phyloP scores from a whole-genome alignment of 305 asterid genomes.

The Fraxinus xanthoxyloides region DNA sequence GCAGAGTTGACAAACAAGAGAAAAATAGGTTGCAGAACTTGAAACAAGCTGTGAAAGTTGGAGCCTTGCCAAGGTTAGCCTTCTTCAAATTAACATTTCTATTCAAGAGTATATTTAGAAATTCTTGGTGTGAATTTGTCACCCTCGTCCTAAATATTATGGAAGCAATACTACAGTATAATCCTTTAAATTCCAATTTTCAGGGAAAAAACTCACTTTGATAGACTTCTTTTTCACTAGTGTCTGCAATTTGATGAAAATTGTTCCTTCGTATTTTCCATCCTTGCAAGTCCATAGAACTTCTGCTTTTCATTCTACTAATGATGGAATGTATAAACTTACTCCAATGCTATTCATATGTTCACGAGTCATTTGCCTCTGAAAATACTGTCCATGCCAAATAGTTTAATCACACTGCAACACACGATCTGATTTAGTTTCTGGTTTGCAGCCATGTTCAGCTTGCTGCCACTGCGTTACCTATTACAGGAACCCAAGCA shows the following conservation, averaged over 20 bases:
- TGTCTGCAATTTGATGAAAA: neutral
- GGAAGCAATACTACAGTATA: neutral
- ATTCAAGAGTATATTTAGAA: neutral
- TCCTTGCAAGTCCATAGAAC: neutral
- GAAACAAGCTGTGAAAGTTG: constrained; percentile 80
- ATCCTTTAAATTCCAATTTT: neutral
- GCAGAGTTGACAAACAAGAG: constrained; percentile 81
- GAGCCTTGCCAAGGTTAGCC: constrained; percentile 83
- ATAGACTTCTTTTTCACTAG: constrained; percentile 2
- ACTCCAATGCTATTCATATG: neutral
- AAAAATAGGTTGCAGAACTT: constrained; percentile 67
- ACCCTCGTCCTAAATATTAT: neutral
- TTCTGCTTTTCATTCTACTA: neutral
- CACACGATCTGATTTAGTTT: constrained; percentile 13
- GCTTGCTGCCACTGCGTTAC: constrained; percentile 87
- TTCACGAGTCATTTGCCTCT: neutral
- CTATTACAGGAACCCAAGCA: constrained; percentile 75
- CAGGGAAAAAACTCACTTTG: neutral
- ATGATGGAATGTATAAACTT: neutral
- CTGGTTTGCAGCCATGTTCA: constrained; percentile 73
- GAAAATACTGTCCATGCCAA: neutral
- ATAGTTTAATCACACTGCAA: constrained; percentile 10
- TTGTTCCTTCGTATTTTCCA: neutral
- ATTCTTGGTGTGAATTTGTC: neutral
- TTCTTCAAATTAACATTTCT: constrained; percentile 11